Evolutionary conservation across 306 rosid genomes (phyloP).

Genomic region (Rosa multiflora): DNA sequence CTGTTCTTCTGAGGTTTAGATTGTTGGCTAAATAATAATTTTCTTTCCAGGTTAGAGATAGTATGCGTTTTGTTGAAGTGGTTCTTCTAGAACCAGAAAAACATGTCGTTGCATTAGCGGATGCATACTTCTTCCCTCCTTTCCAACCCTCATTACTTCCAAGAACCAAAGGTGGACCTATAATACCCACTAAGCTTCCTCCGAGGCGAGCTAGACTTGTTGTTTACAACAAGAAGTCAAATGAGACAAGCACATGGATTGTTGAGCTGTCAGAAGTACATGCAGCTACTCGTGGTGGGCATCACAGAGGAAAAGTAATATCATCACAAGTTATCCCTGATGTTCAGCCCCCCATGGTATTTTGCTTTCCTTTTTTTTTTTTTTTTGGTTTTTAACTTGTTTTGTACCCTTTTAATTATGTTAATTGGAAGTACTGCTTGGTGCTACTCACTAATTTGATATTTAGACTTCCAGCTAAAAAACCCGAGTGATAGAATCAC

Average conservation of each 20-base stretch:
- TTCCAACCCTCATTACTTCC: constrained; percentile 92
- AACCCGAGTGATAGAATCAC: not conserved
- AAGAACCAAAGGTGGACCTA: constrained; percentile 75
- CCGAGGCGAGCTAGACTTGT: constrained; percentile 85
- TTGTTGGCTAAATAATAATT: not conserved
- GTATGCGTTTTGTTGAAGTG: constrained; percentile 89
- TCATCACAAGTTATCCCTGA: constrained; percentile 69
- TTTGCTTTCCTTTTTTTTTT: constrained; percentile 1
- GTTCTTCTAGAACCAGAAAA: constrained; percentile 81
- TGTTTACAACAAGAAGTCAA: constrained; percentile 79
- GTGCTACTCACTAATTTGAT: not conserved
- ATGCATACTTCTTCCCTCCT: constrained; percentile 92
- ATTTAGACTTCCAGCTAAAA: not conserved
- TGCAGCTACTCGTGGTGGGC: constrained; percentile 93
- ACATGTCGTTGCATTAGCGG: constrained; percentile 84
- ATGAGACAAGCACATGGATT: constrained; percentile 67
- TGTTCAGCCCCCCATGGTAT: constrained; percentile 95
- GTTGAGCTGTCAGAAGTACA: constrained; percentile 87
- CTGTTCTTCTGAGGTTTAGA: not conserved
- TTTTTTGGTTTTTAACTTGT: constrained; percentile 6
- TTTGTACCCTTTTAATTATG: not conserved
- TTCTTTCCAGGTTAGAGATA: constrained; percentile 70
- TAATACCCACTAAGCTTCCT: constrained; percentile 81
- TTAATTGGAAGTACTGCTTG: constrained; percentile 1
- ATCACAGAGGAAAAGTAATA: constrained; percentile 88